Conservation (phyloP, 2,329 filamentous ascomycete species). For the Cladophialophora psammophila region DNA sequence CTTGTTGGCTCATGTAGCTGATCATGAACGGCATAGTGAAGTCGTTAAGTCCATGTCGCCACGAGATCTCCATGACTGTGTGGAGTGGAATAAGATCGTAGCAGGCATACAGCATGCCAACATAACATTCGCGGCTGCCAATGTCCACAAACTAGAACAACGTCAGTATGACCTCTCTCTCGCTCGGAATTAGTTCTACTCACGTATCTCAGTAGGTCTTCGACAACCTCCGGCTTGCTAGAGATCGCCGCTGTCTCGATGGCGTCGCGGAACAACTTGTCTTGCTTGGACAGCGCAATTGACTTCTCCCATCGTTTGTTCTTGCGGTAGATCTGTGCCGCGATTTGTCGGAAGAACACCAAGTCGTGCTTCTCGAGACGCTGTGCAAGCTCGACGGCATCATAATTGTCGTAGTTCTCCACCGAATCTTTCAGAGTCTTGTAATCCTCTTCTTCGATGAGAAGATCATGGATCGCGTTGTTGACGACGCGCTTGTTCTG, state of each 20-base stretch:
- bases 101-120: slow-evolving; percentile 99
- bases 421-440: slow-evolving; percentile 98
- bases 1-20: slow-evolving; percentile 93
- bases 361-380: slow-evolving; percentile 96
- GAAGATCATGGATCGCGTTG: slow-evolving; percentile 93
- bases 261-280: slow-evolving; percentile 99
- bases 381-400: slow-evolving; percentile 88
- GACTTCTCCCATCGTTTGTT: slow-evolving; percentile 99
- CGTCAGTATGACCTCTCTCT: slow-evolving; percentile 45
- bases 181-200: slow-evolving; percentile 58
- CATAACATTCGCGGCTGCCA: slow-evolving; percentile 97
- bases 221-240: slow-evolving; percentile 86
- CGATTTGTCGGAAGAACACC: slow-evolving; percentile 99
- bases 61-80: slow-evolving; percentile 92
- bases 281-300: slow-evolving; percentile 95
- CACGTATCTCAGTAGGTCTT: slow-evolving; percentile 95
- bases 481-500: slow-evolving; percentile 99
- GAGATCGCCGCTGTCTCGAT: slow-evolving; percentile 97
- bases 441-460: slow-evolving; percentile 99
- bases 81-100: slow-evolving; percentile 96
- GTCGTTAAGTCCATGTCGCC: slow-evolving; percentile 92
- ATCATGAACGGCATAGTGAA: slow-evolving; percentile 99
- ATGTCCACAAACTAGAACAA: slow-evolving; percentile 89
- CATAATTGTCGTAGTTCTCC: slow-evolving; percentile 99
- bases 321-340: slow-evolving; percentile 98